Base-by-base conservation (phyloP, 73 alveolate species). In the Paramecium sexaurelia region DNA sequence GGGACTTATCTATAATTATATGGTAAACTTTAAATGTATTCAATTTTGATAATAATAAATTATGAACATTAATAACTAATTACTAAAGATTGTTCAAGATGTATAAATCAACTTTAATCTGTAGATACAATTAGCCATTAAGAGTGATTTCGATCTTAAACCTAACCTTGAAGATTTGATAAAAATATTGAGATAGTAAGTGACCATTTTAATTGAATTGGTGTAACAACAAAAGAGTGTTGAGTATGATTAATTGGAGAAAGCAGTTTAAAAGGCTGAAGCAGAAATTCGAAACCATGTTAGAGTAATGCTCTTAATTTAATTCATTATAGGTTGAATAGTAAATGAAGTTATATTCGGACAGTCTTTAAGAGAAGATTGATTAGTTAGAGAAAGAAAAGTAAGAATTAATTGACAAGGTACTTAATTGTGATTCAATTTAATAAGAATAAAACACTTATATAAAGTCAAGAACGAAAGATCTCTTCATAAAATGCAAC, bases 241-340 rank as follows among this genome's bases (percentile, higher is more conserved):
- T 61, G 83, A 61, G 9, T 61, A 61, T 61, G 83, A 61, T 61
- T 61, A 61, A 61, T 61, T 61, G 24, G 83, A 61, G 43, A 61
- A 32, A 32, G 83, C 83, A 22, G 83, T 61, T 13, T 27, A 61
- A 45, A 61, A 61, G 43, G 83, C 83, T 26, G 83, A 61, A 61
- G 83, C 83, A 26, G 83, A 61, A 61, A 61, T 61, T 61, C 47
- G 83, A 29, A 61, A 61, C 24, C 83, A 61, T 61, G 47, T 61
- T 26, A 27, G 83, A 61, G 83, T 61, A 61, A 61, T 26, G n/a
- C n/a, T n/a, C n/a, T n/a, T n/a, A 1, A 5, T 1, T 4, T 29
- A 51, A 15, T 61, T 26, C 43, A 61, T 26, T 29, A 26, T 61
- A 61, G 83, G 39, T 61, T 1, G 83, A 61, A 61, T 32, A 61